Conservation (phyloP, 768 basidiomycete genomes). For the Suillus decipiens region DNA sequence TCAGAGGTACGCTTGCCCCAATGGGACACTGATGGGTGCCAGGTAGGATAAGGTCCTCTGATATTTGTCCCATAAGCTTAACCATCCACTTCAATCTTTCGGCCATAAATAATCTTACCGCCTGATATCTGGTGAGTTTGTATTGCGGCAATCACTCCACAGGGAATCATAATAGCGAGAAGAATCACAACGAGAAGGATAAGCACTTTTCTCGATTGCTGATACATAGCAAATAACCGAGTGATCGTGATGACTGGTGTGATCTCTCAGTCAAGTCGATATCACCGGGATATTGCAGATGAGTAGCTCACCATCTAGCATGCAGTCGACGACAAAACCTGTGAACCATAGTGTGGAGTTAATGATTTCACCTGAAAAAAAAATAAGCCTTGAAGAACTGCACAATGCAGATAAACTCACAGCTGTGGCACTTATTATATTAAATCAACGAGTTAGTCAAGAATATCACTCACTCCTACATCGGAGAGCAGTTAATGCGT, state of each 20-base stretch:
- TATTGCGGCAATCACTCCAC: neutral
- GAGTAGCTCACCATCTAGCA: neutral
- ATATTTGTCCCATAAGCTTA: neutral
- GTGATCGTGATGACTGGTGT: neutral
- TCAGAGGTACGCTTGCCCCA: neutral
- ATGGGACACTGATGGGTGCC: neutral
- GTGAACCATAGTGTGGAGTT: neutral
- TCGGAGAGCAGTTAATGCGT: neutral
- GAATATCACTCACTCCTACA: neutral
- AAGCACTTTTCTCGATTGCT: neutral
- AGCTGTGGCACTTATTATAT: neutral
- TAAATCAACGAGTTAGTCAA: neutral
- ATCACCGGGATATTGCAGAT: neutral
- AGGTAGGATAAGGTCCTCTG: neutral
- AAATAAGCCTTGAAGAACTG: neutral
- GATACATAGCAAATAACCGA: slow-evolving; percentile 3
- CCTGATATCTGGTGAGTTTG: neutral
- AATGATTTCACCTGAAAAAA: neutral
- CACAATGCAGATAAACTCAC: neutral
- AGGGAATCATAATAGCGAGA: neutral
- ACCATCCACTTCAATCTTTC: neutral
- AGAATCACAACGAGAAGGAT: neutral
- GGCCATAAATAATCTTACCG: neutral
- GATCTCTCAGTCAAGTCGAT: neutral
- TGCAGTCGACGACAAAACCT: neutral